phyloP scores from a whole-genome alignment of 495 filamentous ascomycete genomes.

The Xylaria flabelliformis region DNA sequence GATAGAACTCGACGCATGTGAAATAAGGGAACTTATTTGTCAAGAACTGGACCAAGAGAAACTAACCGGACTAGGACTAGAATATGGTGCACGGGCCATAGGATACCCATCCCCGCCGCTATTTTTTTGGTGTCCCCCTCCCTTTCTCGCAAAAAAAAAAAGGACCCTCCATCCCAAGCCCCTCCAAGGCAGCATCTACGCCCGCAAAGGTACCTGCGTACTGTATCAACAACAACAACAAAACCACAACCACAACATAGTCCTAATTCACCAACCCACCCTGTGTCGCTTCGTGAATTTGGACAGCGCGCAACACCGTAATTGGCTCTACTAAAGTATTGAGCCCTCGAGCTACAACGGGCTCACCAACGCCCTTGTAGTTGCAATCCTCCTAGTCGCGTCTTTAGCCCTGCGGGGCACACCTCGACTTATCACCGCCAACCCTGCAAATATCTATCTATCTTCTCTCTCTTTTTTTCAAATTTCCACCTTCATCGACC shows the following conservation, averaged over 20 bases:
- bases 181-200: conserved; percentile 7
- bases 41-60: not conserved
- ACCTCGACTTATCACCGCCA: conserved; percentile 9
- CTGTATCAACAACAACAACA: conserved; percentile 7
- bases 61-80: not conserved
- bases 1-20: not conserved
- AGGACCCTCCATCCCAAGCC: conserved; percentile 11
- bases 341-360: not conserved
- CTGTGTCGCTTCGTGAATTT: not conserved
- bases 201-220: not conserved
- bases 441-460: conserved; percentile 5
- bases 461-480: not conserved
- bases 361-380: not conserved
- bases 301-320: conserved; percentile 28
- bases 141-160: conserved; percentile 9
- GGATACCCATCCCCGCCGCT: not conserved
- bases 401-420: conserved; percentile 26
- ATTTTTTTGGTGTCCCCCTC: conserved; percentile 16
- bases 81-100: not conserved
- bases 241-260: not conserved
- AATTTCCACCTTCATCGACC: not conserved
- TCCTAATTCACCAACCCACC: conserved; percentile 2
- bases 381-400: conserved; percentile 8
- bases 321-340: not conserved
- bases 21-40: not conserved